A percentile compares a stretch with the other conserved stretches of the same genome.
Evolutionary conservation across 495 filamentous ascomycete species (phyloP).

Genomic region (Aspergillus cavernicola): DNA sequence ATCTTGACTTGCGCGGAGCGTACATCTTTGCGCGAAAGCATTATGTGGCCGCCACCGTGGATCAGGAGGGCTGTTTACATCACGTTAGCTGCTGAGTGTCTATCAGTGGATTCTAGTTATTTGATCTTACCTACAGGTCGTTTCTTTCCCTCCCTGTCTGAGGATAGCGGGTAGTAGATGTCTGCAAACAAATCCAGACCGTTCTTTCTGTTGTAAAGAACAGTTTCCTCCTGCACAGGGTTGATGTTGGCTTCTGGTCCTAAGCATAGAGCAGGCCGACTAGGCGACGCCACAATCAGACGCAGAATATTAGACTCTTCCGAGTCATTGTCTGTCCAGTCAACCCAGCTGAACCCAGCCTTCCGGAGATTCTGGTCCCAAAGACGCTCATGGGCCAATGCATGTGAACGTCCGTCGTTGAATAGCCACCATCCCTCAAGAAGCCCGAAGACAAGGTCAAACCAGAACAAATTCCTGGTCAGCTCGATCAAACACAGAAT

Average conservation of each 20-base stretch:
- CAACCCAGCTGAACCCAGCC: slow-evolving; percentile 33
- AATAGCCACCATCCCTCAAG: slow-evolving; percentile 52
- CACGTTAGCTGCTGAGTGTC: slow-evolving; percentile 20
- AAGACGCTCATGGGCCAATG: slow-evolving; percentile 16
- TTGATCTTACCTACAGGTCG: slow-evolving; percentile 6
- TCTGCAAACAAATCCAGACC: slow-evolving; percentile 25
- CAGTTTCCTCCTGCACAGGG: not conserved
- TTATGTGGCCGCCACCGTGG: slow-evolving; percentile 53
- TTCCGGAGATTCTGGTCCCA: slow-evolving; percentile 32
- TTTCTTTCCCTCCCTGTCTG: no score
- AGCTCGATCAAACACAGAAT: slow-evolving; percentile 43
- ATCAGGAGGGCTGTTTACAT: slow-evolving; percentile 19
- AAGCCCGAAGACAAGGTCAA: slow-evolving; percentile 45
- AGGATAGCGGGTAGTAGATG: slow-evolving; percentile 38
- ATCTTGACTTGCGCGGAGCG: slow-evolving; percentile 35
- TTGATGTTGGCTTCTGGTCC: no score
- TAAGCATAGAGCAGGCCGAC: no score
- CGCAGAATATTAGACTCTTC: not conserved
- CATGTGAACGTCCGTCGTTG: slow-evolving; percentile 42
- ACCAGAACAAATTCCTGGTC: slow-evolving; percentile 34
- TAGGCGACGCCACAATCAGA: slow-evolving; percentile 6
- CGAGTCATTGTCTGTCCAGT: slow-evolving; percentile 28
- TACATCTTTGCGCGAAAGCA: slow-evolving; percentile 45
- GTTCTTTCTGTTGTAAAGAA: not conserved
- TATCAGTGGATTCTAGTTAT: not conserved